These are phyloP conservation scores for Boletus sp. DNA, from an alignment of 768 basidiomycete genomes.

Conservation along the genomic window DNA sequence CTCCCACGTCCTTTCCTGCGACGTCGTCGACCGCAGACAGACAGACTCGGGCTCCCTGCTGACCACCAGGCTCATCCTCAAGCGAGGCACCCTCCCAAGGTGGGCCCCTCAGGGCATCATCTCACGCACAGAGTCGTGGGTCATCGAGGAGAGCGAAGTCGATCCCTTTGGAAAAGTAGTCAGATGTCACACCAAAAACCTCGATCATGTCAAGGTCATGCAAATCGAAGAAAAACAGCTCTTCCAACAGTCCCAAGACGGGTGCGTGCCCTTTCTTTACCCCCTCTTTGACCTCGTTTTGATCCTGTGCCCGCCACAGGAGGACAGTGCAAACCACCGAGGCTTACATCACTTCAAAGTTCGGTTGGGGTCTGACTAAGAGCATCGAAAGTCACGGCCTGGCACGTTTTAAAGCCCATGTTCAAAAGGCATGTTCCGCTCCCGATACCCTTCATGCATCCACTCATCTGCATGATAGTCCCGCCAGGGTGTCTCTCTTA, in stretches of 20 bases:
- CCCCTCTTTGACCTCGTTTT: background rate
- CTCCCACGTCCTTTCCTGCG: constrained; percentile 90
- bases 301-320: constrained; percentile 35
- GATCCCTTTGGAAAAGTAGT: constrained; percentile 79
- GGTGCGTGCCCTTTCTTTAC: constrained; percentile 47
- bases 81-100: constrained; percentile 84
- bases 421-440: constrained; percentile 66
- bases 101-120: constrained; percentile 89
- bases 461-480: constrained; percentile 46
- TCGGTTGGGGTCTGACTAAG: constrained; percentile 89
- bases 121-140: constrained; percentile 87
- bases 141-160: constrained; percentile 92
- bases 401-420: constrained; percentile 80
- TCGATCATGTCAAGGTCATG: constrained; percentile 95
- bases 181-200: constrained; percentile 78
- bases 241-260: constrained; percentile 65
- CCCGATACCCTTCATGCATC: background rate
- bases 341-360: constrained; percentile 81
- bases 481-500: constrained; percentile 83
- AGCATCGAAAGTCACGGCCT: constrained; percentile 85
- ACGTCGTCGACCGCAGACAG: constrained; percentile 83
- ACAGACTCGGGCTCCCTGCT: constrained; percentile 72
- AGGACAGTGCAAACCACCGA: constrained; percentile 85
- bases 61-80: constrained; percentile 90
- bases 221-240: constrained; percentile 82